A percentile compares a stretch with the other conserved stretches of the same genome.
Evolutionary conservation across 352 stramenopile genomes (phyloP).

Genomic region (Phytophthora multivora): DNA sequence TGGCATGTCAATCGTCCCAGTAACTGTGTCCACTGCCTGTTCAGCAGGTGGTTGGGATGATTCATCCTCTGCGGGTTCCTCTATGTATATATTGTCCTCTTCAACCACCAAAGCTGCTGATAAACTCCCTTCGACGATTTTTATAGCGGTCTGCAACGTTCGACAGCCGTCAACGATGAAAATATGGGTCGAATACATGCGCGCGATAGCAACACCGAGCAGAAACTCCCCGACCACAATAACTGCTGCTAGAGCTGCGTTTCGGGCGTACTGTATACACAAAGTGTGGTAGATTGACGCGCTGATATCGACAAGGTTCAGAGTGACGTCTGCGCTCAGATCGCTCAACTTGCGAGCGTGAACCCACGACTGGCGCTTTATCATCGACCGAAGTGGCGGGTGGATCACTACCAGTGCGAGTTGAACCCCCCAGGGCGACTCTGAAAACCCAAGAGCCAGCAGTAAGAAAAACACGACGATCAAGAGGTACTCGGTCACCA

Average conservation of each 20-base stretch:
- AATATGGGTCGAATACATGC: constrained; percentile 29
- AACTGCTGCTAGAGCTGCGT: constrained; percentile 13
- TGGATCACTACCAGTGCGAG: constrained; percentile 32
- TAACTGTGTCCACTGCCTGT: neutral
- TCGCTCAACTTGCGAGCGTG: constrained; percentile 40
- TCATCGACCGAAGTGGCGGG: constrained; percentile 22
- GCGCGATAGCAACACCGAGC: constrained; percentile 29
- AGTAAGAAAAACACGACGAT: constrained; percentile 27
- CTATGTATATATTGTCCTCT: constrained; percentile 3
- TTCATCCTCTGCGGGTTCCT: neutral
- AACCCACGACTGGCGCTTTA: constrained; percentile 38
- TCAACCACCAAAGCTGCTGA: constrained; percentile 10
- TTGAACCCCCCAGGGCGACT: constrained; percentile 26
- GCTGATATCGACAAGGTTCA: constrained; percentile 48
- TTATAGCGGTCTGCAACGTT: constrained; percentile 32
- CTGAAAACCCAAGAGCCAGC: constrained; percentile 30
- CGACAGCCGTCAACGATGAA: constrained; percentile 32
- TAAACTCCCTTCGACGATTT: constrained; percentile 36
- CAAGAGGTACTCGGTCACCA: constrained; percentile 11
- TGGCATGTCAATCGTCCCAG: neutral
- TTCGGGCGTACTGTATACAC: constrained; percentile 28
- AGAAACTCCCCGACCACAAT: constrained; percentile 30
- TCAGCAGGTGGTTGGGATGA: neutral
- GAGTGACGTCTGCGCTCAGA: constrained; percentile 49
- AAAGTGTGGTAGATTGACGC: constrained; percentile 36